phyloP scores from a whole-genome alignment of 2,329 filamentous ascomycete species.

The Trichothecium sympodiale region DNA sequence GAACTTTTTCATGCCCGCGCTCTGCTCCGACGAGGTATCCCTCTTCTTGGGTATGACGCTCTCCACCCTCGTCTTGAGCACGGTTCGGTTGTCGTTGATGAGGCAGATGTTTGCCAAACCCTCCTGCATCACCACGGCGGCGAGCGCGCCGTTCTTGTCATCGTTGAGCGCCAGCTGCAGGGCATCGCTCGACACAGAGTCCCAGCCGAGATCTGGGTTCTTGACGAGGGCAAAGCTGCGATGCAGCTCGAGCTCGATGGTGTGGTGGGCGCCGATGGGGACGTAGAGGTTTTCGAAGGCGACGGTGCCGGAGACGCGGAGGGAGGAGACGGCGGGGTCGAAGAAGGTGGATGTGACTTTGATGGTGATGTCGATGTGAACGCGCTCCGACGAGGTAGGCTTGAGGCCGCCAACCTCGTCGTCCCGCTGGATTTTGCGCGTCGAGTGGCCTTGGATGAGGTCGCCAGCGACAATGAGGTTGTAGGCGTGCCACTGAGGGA shows the following conservation, averaged over 20 bases:
- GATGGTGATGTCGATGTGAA: constrained; percentile 48
- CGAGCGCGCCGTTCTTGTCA: constrained; percentile 69
- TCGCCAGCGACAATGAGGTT: constrained; percentile 46
- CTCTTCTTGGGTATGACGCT: constrained; percentile 57
- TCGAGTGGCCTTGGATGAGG: constrained; percentile 40
- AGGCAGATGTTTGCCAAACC: constrained; percentile 73
- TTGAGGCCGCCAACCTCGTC: not conserved
- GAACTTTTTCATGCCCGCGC: constrained; percentile 62
- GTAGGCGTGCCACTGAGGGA: constrained; percentile 45
- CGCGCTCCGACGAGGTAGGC: constrained; percentile 25
- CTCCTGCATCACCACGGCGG: constrained; percentile 91
- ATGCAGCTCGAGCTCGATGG: constrained; percentile 72
- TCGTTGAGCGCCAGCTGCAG: constrained; percentile 70
- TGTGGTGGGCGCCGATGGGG: constrained; percentile 44
- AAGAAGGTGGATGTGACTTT: constrained; percentile 47
- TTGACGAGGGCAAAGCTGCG: constrained; percentile 85
- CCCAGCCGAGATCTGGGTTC: constrained; percentile 70
- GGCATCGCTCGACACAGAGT: constrained; percentile 72
- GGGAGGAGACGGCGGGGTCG: constrained; percentile 41
- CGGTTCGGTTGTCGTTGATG: constrained; percentile 69
- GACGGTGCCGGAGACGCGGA: constrained; percentile 46
- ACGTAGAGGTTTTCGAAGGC: constrained; percentile 41
- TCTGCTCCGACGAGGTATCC: constrained; percentile 50
- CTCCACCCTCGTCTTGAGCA: constrained; percentile 54
- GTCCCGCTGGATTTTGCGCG: constrained; percentile 40